Evolutionary conservation across 192 early-diverging fungal genomes (phyloP), one percentile per base, ranked within the genome.

Genomic region (Coemansia sp.): DNA sequence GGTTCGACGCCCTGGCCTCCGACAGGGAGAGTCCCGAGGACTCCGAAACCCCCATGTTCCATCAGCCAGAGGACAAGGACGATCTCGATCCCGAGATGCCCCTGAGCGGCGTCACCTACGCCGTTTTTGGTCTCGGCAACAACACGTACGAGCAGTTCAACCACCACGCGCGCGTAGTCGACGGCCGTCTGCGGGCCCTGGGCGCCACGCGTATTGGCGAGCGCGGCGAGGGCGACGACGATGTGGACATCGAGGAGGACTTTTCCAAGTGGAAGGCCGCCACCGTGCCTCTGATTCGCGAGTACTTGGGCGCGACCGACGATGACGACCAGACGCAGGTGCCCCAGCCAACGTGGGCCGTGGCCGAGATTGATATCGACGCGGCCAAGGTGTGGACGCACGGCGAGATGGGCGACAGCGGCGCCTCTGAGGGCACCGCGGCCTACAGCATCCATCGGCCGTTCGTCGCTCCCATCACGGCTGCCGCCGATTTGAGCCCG

Each of bases 201-300:
- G 95, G 95, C 16, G 95, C 89, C 11, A 73, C 56, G 23, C 84
- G 90, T 11, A 72, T 98, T 35, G 89, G 87, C 55, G 83, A 85
- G 55, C 78, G 82, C 47, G 97, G 97, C 39, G 95, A 97, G 74
- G 97, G 97, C 59, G 97, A 99, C 82, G 97, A 99, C 74, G 95
- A 99, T 75, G 85, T 85, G 45, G 92, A 89, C 61, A 78, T 98
- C 57, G 97, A 99, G 72, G 97, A 97, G 61, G 95, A 99, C 71
- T 99, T 95, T 71, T 72, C 94, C 29, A 86, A 87, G 42, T 99
- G 97, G 97, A 95, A 96, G 83, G 90, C 92, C 8, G 83, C 85
- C 34, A 86, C 91, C 65, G 83, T 95, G 85, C 87, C 85, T 42
- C 85, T 83, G 49, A 83, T 94, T 42, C 87, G 88, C 63, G 83